These are phyloP conservation scores for Chaetoceros tenuissimus DNA, from an alignment of 108 stramenopile species.

Conservation along the genomic window DNA sequence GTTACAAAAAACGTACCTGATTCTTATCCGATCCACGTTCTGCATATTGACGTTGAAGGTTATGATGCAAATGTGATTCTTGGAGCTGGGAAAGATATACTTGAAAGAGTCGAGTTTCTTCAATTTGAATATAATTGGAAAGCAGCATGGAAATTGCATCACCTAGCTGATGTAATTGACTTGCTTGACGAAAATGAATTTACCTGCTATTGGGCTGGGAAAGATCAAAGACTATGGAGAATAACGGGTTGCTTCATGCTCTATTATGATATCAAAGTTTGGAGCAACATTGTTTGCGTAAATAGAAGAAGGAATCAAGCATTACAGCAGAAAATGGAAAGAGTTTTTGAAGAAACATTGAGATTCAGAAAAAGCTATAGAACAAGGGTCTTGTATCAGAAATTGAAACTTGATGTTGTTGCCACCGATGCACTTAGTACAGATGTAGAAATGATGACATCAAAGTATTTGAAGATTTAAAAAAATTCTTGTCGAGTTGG, in stretches of 20 bases:
- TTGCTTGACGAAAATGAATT: slow-evolving; percentile 10
- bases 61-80: slow-evolving; percentile 21
- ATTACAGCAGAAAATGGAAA: slow-evolving; percentile 43
- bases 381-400: neutral
- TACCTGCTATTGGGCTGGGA: slow-evolving; percentile 23
- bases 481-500: too few species aligned
- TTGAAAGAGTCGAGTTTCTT: slow-evolving; percentile 12
- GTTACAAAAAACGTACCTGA: neutral
- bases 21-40: slow-evolving; percentile 8
- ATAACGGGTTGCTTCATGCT: slow-evolving; percentile 11
- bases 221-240: slow-evolving; percentile 10
- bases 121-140: slow-evolving; percentile 36
- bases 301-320: slow-evolving; percentile 18
- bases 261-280: slow-evolving; percentile 30
- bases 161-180: neutral
- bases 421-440: neutral
- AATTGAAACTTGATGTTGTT: too few species aligned
- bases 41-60: slow-evolving; percentile 20
- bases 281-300: slow-evolving; percentile 70
- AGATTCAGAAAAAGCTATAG: neutral
- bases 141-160: slow-evolving; percentile 18
- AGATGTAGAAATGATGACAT: neutral
- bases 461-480: neutral
- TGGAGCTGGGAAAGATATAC: slow-evolving; percentile 3
- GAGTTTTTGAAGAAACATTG: slow-evolving; percentile 29